A percentile compares a stretch with the other conserved stretches of the same genome.
These are phyloP conservation scores for Silene coronaria DNA, from an alignment of 179 eudicot species.

Conservation along the genomic window DNA sequence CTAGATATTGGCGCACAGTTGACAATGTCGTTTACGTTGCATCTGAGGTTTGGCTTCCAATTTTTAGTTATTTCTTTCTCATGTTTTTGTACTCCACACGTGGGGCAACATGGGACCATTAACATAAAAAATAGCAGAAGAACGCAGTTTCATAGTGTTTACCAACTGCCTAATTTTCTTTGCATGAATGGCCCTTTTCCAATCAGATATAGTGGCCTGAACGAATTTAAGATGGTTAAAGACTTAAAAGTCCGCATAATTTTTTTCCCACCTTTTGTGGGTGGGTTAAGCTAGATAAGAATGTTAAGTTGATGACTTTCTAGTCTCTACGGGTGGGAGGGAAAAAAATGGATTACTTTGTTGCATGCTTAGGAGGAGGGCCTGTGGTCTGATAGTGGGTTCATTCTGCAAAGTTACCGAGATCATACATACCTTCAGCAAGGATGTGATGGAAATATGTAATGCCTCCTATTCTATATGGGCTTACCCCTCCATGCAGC, in stretches of 20 bases:
- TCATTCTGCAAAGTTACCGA: no score
- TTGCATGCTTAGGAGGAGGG: neutral
- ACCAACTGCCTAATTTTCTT: slow-evolving; percentile 3
- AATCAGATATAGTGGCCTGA: neutral
- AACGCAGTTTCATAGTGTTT: neutral
- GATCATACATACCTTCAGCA: no score
- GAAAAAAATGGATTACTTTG: neutral
- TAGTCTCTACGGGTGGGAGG: neutral
- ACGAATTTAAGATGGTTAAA: neutral
- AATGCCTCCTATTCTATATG: neutral
- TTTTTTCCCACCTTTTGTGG: neutral
- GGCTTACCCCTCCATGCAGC: neutral
- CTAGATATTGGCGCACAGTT: slow-evolving; percentile 93
- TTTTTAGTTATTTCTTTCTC: neutral
- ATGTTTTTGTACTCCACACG: slow-evolving; percentile 9
- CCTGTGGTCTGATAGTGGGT: neutral
- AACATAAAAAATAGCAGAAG: no score
- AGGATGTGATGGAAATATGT: no score
- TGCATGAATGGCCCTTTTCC: neutral
- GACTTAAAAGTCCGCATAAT: neutral
- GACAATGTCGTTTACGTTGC: slow-evolving; percentile 98
- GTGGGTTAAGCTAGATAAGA: slow-evolving; percentile 8
- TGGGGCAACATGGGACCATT: neutral
- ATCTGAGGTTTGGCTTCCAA: slow-evolving; percentile 66
- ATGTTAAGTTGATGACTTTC: neutral